A percentile compares a stretch with the other conserved stretches of the same genome.
Evolutionary conservation across 192 early-diverging fungal genomes (phyloP).

Genomic region (Dissophora ornata): DNA sequence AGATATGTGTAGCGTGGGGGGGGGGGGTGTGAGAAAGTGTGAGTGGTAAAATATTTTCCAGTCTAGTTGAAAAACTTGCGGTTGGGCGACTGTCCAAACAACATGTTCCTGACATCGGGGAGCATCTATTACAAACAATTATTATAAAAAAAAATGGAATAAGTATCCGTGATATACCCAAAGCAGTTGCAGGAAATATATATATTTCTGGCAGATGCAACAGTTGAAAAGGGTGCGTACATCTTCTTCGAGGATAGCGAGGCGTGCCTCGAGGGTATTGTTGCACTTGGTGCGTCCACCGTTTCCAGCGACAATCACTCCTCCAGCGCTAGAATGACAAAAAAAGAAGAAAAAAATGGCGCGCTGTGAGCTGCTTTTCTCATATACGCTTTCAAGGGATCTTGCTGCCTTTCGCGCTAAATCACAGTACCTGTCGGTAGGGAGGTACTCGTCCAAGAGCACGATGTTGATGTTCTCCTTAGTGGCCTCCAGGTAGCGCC

Average conservation of each 20-base stretch:
- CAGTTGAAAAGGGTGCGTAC: constrained; percentile 61
- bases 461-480: constrained; percentile 57
- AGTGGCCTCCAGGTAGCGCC: constrained; percentile 69
- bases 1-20: not conserved
- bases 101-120: constrained; percentile 88
- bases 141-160: too few species aligned
- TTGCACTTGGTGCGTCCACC: constrained; percentile 84
- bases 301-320: constrained; percentile 82
- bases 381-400: too few species aligned
- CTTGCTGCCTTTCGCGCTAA: too few species aligned
- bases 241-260: constrained; percentile 83
- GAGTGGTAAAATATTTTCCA: not conserved
- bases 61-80: constrained; percentile 92
- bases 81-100: constrained; percentile 92
- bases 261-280: constrained; percentile 93
- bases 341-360: not conserved
- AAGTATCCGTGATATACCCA: too few species aligned
- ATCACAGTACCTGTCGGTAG: constrained; percentile 75
- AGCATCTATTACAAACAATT: constrained; percentile 84
- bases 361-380: too few species aligned
- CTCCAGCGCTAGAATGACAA: constrained; percentile 75
- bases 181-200: too few species aligned
- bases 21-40: not conserved
- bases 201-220: too few species aligned
- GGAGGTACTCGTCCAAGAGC: constrained; percentile 71